Evolutionary conservation across 163 green algal genomes (phyloP).

Genomic region (Chlamydomonas reinhardtii): DNA sequence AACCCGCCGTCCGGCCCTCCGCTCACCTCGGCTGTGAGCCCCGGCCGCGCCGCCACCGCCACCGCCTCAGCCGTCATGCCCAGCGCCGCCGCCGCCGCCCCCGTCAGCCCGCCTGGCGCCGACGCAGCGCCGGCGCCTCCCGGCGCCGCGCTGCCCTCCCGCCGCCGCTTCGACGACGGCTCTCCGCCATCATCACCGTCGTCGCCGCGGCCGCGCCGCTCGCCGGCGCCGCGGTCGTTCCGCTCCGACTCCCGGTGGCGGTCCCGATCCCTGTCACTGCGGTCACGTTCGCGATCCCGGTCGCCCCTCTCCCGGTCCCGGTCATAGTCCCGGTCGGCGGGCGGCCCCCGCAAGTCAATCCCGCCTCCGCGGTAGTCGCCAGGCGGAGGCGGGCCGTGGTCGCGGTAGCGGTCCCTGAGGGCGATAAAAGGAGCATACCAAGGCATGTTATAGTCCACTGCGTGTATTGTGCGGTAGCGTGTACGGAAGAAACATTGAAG

Average conservation of each 20-base stretch:
- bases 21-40: conserved; percentile 34
- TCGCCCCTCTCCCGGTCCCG: background rate
- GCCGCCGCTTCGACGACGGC: conserved; percentile 2
- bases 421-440: background rate
- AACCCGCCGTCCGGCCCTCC: too few species aligned
- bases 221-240: background rate
- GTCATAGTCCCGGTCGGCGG: background rate
- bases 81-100: conserved; percentile 12
- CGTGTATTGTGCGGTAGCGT: background rate
- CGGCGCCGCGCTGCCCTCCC: background rate
- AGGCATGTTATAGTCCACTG: too few species aligned
- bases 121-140: background rate
- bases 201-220: conserved; percentile 1
- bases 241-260: conserved; percentile 5
- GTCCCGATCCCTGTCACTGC: conserved; percentile 20
- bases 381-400: background rate
- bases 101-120: background rate
- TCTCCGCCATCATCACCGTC: background rate
- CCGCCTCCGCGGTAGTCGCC: too few species aligned
- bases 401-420: conserved; percentile 15
- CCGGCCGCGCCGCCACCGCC: conserved; percentile 1
- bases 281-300: background rate
- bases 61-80: conserved; percentile 32
- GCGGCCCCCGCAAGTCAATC: too few species aligned
- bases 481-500: background rate